Evolutionary conservation across 202 grass and related monocot species (phyloP).

Genomic region (Musa balbisiana): DNA sequence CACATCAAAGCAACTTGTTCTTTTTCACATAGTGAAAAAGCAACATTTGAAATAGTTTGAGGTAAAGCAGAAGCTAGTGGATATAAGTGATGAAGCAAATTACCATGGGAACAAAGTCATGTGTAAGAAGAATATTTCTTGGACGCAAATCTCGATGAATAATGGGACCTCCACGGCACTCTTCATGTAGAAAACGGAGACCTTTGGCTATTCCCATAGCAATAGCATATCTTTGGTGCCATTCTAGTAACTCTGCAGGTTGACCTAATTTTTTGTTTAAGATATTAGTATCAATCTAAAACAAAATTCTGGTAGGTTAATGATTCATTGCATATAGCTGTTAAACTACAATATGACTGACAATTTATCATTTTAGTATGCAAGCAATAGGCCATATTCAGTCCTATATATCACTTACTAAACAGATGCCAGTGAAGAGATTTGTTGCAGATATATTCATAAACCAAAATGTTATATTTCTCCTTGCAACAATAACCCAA

Average conservation of each 20-base stretch:
- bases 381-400: neutral
- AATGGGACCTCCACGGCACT: conserved; percentile 55
- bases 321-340: neutral
- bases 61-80: neutral
- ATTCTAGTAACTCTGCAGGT: conserved; percentile 43
- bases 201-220: conserved; percentile 68
- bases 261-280: conserved; percentile 32
- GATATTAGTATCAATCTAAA: conserved; percentile 1
- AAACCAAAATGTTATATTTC: conserved; percentile 57
- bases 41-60: conserved; percentile 9
- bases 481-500: conserved; percentile 72
- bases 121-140: conserved; percentile 60
- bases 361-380: neutral
- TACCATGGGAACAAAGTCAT: conserved; percentile 75
- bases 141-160: conserved; percentile 72
- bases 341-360: no score
- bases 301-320: neutral
- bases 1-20: neutral
- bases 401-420: conserved; percentile 28
- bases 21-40: neutral
- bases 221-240: conserved; percentile 60
- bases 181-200: conserved; percentile 53
- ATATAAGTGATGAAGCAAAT: neutral
- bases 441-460: conserved; percentile 73
- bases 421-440: conserved; percentile 72